These are phyloP conservation scores for Buxus sempervirens DNA, from an alignment of 164 flowering plant species.

Conservation along the genomic window DNA sequence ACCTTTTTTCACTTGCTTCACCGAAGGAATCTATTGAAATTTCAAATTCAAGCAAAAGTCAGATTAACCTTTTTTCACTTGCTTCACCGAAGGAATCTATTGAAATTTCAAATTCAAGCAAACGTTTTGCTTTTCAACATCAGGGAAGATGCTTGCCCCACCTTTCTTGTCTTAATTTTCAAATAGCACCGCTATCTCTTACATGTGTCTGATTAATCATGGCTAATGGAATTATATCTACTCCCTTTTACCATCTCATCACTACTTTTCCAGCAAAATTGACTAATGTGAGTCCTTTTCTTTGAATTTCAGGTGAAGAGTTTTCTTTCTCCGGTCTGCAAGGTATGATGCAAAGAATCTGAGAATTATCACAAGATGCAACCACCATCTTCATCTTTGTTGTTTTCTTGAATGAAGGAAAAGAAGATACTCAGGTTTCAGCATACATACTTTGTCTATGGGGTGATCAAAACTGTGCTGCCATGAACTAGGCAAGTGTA, in stretches of 20 bases:
- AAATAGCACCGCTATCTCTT: too few species aligned
- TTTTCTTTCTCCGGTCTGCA: neutral
- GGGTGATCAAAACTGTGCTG: too few species aligned
- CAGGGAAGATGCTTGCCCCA: neutral
- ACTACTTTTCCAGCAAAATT: too few species aligned
- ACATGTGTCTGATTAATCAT: too few species aligned
- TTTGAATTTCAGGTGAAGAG: neutral
- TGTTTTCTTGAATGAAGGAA: slow-evolving; percentile 77
- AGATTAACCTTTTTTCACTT: too few species aligned
- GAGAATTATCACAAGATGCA: slow-evolving; percentile 36
- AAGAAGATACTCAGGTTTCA: too few species aligned
- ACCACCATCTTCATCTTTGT: slow-evolving; percentile 62
- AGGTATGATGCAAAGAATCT: slow-evolving; percentile 8
- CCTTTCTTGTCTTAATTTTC: too few species aligned
- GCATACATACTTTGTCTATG: too few species aligned
- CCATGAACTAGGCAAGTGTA: too few species aligned
- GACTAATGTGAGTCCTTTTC: too few species aligned
- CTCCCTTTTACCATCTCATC: too few species aligned
- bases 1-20: neutral
- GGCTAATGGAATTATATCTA: too few species aligned
- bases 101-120: neutral
- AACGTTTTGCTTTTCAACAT: neutral
- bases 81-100: neutral
- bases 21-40: neutral
- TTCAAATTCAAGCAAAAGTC: neutral